A percentile compares a stretch with the other conserved stretches of the same genome.
Conservation (phyloP, 129 eudicot species). For the Ambrosia artemisiifolia region DNA sequence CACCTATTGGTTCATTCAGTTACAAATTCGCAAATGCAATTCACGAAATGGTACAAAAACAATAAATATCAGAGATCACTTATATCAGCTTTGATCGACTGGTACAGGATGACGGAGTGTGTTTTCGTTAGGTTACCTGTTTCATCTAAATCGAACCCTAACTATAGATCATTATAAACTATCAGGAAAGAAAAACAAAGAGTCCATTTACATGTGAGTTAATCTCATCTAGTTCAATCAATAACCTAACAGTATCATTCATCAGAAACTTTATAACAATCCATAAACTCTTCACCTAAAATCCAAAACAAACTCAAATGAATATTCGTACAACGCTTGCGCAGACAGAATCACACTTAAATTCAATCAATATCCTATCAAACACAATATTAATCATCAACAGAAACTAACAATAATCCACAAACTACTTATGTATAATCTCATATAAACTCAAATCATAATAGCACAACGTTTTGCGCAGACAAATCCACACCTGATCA, state of each 20-base stretch:
- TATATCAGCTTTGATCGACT: background rate
- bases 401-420: background rate
- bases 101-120: constrained; percentile 2
- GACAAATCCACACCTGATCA: too few species aligned
- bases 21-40: constrained; percentile 10
- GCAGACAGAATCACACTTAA: too few species aligned
- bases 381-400: too few species aligned
- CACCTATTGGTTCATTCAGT: background rate
- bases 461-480: too few species aligned
- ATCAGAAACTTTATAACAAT: background rate
- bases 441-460: background rate
- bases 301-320: too few species aligned
- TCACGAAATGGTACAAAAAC: constrained; percentile 5
- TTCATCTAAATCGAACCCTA: background rate
- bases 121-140: constrained; percentile 7
- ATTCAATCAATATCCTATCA: too few species aligned
- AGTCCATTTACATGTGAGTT: background rate
- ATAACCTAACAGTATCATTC: constrained; percentile 6
- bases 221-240: background rate
- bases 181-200: background rate
- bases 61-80: background rate
- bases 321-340: too few species aligned
- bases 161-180: background rate
- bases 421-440: background rate
- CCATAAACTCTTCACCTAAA: background rate